Evolutionary conservation across 768 basidiomycete species (phyloP).

Genomic region (Lentinula lateritia): DNA sequence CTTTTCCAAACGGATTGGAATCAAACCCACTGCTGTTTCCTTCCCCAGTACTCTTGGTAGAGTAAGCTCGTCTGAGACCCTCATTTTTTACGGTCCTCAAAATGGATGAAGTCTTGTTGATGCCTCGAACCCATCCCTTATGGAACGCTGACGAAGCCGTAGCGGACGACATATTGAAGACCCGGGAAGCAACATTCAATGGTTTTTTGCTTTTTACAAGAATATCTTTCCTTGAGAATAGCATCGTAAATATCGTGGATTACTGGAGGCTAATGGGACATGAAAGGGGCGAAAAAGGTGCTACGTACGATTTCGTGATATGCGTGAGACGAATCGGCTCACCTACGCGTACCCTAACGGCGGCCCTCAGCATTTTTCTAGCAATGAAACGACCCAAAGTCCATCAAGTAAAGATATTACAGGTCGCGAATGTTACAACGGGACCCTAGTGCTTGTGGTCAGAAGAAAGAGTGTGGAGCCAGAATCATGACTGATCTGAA

Average conservation of each 20-base stretch:
- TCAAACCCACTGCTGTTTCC: constrained; percentile 12
- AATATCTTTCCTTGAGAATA: constrained; percentile 47
- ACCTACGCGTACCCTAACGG: neutral
- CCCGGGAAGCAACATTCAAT: constrained; percentile 50
- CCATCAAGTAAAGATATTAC: neutral
- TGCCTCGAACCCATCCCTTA: constrained; percentile 48
- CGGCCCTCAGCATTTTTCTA: neutral
- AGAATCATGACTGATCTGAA: too few relatives aligned
- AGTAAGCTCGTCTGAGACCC: constrained; percentile 28
- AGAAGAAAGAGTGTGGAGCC: neutral
- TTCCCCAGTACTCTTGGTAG: constrained; percentile 29
- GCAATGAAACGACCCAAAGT: neutral
- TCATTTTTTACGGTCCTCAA: constrained; percentile 37
- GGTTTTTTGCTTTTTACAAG: constrained; percentile 49
- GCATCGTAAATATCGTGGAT: neutral
- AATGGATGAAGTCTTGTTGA: constrained; percentile 46
- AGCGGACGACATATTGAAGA: constrained; percentile 44
- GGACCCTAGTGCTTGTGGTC: neutral
- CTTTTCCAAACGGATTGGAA: constrained; percentile 18
- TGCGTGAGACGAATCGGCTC: constrained; percentile 1
- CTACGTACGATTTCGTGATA: constrained; percentile 4
- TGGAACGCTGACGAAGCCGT: constrained; percentile 44
- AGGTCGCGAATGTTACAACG: neutral
- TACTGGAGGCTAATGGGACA: neutral
- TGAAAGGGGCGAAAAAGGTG: neutral